Evolutionary conservation across 345 rosid genomes (phyloP).

Genomic region (Melaleuca alternifolia): DNA sequence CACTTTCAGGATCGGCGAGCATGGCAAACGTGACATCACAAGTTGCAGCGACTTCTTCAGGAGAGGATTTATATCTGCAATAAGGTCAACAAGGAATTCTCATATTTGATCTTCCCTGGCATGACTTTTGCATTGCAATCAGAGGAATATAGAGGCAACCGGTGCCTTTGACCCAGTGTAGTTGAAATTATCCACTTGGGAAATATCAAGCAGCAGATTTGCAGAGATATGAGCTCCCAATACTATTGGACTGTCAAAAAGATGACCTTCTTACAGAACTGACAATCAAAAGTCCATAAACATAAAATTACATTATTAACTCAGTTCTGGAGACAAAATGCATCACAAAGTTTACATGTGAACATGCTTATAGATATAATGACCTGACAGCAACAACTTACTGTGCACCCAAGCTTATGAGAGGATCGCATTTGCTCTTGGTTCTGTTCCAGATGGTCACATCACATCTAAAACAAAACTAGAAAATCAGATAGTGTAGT

Average conservation of each 20-base stretch:
- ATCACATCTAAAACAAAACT: conserved; percentile 43
- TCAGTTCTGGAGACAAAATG: neutral
- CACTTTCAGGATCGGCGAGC: conserved; percentile 97
- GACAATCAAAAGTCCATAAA: neutral
- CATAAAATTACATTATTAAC: neutral
- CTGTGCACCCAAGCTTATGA: conserved; percentile 77
- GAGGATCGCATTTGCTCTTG: conserved; percentile 86
- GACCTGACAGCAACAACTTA: conserved; percentile 16
- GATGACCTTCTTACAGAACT: neutral
- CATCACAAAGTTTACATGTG: neutral
- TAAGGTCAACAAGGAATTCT: neutral
- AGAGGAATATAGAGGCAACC: neutral
- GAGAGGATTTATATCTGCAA: conserved; percentile 63
- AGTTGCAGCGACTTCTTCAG: conserved; percentile 80
- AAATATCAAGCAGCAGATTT: neutral
- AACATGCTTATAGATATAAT: neutral
- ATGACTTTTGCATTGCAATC: neutral
- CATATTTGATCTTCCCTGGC: neutral
- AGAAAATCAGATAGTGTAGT: neutral
- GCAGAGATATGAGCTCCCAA: neutral
- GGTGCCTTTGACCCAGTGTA: neutral
- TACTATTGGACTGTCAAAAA: neutral
- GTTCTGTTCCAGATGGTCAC: conserved; percentile 93
- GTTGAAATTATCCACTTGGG: neutral
- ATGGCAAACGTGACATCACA: conserved; percentile 86